Evolutionary conservation across 2,329 filamentous ascomycete genomes (phyloP).

Genomic region (Sporothrix brasiliensis): DNA sequence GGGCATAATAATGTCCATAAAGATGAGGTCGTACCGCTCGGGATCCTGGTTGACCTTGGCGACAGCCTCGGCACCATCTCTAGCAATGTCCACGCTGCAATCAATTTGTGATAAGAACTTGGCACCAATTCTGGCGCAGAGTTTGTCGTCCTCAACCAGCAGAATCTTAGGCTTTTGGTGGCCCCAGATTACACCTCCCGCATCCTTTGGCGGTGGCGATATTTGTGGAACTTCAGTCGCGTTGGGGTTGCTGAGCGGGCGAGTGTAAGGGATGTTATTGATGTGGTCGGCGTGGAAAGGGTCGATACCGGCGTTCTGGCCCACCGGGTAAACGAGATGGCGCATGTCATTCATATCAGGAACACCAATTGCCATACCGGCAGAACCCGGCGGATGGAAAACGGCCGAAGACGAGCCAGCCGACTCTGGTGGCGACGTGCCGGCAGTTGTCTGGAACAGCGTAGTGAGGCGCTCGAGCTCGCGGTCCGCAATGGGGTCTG

Average conservation of each 20-base stretch:
- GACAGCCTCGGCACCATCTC: slow-evolving; percentile 91
- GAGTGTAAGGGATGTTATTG: slow-evolving; percentile 85
- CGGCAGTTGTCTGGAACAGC: slow-evolving; percentile 51
- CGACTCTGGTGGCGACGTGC: slow-evolving; percentile 55
- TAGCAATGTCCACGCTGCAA: slow-evolving; percentile 66
- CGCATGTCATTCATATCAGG: slow-evolving; percentile 61
- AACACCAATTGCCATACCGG: slow-evolving; percentile 46
- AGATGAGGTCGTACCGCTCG: slow-evolving; percentile 66
- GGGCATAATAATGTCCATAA: slow-evolving; percentile 98
- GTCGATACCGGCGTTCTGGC: slow-evolving; percentile 88
- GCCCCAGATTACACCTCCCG: slow-evolving; percentile 58
- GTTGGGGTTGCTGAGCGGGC: slow-evolving; percentile 65
- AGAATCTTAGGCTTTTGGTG: slow-evolving; percentile 74
- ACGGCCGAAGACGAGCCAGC: slow-evolving; percentile 56
- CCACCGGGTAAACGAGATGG: slow-evolving; percentile 85
- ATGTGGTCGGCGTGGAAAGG: slow-evolving; percentile 94
- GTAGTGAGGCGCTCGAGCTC: slow-evolving; percentile 60
- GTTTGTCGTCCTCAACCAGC: slow-evolving; percentile 81
- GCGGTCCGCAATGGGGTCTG: slow-evolving; percentile 57
- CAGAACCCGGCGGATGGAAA: slow-evolving; percentile 53
- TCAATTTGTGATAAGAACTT: slow-evolving; percentile 69
- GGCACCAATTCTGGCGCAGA: slow-evolving; percentile 67
- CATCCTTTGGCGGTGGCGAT: slow-evolving; percentile 44
- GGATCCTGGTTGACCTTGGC: slow-evolving; percentile 69
- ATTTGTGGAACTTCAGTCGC: slow-evolving; percentile 48